A percentile compares a stretch with the other conserved stretches of the same genome.
These are phyloP conservation scores for Russula brevipes DNA, from an alignment of 768 basidiomycete species.

Conservation along the genomic window DNA sequence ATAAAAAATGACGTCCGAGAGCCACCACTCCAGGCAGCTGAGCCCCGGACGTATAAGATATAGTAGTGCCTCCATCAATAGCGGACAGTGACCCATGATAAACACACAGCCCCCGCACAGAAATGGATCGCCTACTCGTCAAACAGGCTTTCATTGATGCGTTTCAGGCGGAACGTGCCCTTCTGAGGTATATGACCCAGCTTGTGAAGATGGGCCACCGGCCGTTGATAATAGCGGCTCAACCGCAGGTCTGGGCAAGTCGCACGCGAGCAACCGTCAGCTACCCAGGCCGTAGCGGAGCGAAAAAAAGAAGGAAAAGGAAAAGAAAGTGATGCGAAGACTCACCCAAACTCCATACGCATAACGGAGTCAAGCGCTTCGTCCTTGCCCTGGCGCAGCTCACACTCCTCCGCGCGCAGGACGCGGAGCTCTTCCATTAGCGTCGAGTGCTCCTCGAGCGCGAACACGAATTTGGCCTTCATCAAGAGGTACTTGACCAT, in stretches of 20 bases:
- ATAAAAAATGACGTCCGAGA: conserved; percentile 5
- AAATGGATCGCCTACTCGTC: not conserved
- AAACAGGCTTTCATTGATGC: conserved; percentile 4
- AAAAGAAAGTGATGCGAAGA: not conserved
- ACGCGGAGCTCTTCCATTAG: conserved; percentile 61
- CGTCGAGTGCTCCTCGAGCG: conserved; percentile 58
- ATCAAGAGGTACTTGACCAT: conserved; percentile 67
- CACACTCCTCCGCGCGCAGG: conserved; percentile 43
- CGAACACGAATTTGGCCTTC: conserved; percentile 76
- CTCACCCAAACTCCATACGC: conserved; percentile 24
- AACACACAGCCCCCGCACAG: not conserved
- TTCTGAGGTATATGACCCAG: conserved; percentile 7
- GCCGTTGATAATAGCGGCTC: conserved; percentile 12
- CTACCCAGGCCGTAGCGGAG: not conserved
- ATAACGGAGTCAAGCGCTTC: conserved; percentile 22
- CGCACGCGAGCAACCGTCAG: not conserved
- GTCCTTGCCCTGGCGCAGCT: conserved; percentile 30
- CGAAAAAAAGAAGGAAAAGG: too few relatives aligned
- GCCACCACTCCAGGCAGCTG: conserved; percentile 1
- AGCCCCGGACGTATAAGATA: conserved; percentile 1
- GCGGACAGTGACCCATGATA: not conserved
- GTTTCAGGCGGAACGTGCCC: conserved; percentile 14
- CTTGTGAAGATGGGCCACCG: conserved; percentile 8
- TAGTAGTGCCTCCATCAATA: not conserved
- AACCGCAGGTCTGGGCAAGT: conserved; percentile 7